These are phyloP conservation scores for Leishmania major DNA, from an alignment of 208 protist genomes.

Conservation along the genomic window DNA sequence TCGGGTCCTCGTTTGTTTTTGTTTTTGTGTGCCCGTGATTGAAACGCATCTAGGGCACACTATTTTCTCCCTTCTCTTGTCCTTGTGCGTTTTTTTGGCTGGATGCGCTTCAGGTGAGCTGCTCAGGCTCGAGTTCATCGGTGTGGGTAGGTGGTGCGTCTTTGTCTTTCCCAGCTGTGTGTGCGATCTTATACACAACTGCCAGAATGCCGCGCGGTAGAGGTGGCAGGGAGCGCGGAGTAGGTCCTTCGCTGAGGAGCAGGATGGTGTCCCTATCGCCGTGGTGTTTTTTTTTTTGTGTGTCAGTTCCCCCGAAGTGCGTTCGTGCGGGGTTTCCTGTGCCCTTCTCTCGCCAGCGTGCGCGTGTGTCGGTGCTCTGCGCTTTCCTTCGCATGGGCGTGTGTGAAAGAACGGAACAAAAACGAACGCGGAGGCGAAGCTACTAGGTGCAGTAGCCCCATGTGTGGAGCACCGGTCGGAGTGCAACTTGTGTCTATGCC, in stretches of 20 bases:
- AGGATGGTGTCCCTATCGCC: neutral
- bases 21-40: neutral
- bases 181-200: neutral
- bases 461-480: neutral
- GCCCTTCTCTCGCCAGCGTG: neutral
- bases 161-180: neutral
- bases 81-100: neutral
- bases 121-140: conserved; percentile 8
- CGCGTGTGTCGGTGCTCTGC: neutral
- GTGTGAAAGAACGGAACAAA: neutral
- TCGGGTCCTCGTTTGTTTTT: neutral
- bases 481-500: neutral
- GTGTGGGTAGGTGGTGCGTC: neutral
- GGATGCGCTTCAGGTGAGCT: neutral
- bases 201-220: neutral
- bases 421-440: neutral
- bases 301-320: neutral
- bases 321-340: neutral
- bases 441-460: neutral
- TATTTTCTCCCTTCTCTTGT: neutral
- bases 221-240: neutral
- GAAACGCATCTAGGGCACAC: neutral
- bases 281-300: neutral
- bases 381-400: neutral
- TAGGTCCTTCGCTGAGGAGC: neutral